Evolutionary conservation across 2,329 filamentous ascomycete species (phyloP), one percentile per base, ranked within the genome.

Genomic region (Aureobasidium musti): DNA sequence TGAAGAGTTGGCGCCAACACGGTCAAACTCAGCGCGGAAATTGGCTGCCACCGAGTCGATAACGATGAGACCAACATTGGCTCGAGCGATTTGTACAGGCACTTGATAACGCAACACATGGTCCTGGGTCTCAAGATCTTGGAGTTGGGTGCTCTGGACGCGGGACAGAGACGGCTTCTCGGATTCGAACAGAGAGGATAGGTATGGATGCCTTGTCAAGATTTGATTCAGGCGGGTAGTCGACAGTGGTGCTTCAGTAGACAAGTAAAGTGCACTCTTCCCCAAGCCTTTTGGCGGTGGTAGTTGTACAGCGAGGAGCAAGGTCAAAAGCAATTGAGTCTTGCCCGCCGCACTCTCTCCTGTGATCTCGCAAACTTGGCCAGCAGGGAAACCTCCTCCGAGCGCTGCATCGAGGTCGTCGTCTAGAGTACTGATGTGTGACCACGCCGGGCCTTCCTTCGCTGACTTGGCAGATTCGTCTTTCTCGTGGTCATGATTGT

Each of bases 311-410:
- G 93, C 85, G 39, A 98, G 87, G 52, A 96, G 87, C 33, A 99
- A 84, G 26, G 89, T 88, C 33, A 98, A 85, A 33, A 98, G 88
- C 73, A 97, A 87, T 77, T 99, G 95, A 1, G 95, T 97, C 83
- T 99, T 99, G 73, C 94, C 95, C 70, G 89, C 91, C 72, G 93
- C 95, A 74, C 88, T 96, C 81, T 98, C 95, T 67, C 95, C 95
- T 1, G 92, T 90, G 68, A 99, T 84, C 77, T 99, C 95, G 8
- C 91, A 92, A 73, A 99, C 82, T 77, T 90, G 89, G 54, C 92
- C 91, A 2, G 88, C 84, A 1, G 90, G 90, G 65, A 98, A 85
- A 23, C 95, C 95, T 56, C 93, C 94, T 68, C 86, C 86, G 45
- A 98, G 82, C 2, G 84, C 80, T 45, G 74, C 75, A 77, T 99